Conservation (phyloP, 1,284 basidiomycete species). For the Pterulicium gracile region DNA sequence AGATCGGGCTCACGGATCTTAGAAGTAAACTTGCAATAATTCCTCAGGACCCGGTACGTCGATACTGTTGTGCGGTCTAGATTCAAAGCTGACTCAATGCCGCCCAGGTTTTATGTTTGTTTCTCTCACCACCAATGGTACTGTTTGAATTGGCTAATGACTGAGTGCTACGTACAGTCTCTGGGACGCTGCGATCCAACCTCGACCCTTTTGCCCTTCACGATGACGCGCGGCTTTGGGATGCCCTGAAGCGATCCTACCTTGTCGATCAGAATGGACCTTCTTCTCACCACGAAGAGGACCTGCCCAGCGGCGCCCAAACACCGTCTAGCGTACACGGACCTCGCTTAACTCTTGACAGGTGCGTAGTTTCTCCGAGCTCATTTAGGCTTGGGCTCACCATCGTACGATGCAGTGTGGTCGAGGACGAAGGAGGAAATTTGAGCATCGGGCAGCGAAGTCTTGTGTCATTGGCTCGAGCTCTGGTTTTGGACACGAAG, state of each 20-base stretch:
- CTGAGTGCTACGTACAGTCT: slow-evolving; percentile 31
- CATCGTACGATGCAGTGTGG: slow-evolving; percentile 36
- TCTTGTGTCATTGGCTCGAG: slow-evolving; percentile 73
- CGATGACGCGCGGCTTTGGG: slow-evolving; percentile 72
- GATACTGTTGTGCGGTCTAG: slow-evolving; percentile 4
- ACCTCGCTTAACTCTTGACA: neutral
- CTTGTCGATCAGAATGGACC: slow-evolving; percentile 32
- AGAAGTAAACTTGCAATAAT: slow-evolving; percentile 72
- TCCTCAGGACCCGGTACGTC: slow-evolving; percentile 74
- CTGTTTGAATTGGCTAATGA: slow-evolving; percentile 7
- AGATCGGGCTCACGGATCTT: slow-evolving; percentile 55
- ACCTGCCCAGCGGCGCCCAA: slow-evolving; percentile 5
- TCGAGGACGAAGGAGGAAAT: slow-evolving; percentile 84
- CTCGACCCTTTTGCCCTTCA: slow-evolving; percentile 72
- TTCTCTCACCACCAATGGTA: neutral
- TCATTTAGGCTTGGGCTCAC: neutral
- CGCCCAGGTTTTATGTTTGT: slow-evolving; percentile 13
- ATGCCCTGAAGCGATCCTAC: slow-evolving; percentile 72
- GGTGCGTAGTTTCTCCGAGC: neutral
- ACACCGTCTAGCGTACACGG: neutral
- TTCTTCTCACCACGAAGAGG: slow-evolving; percentile 9
- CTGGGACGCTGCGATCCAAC: slow-evolving; percentile 73
- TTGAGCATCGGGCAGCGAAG: slow-evolving; percentile 69
- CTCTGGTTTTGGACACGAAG: slow-evolving; percentile 68
- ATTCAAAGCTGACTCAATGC: slow-evolving; percentile 6